These are phyloP conservation scores for Bombardia bombarda DNA, from an alignment of 495 filamentous ascomycete species.

Conservation along the genomic window DNA sequence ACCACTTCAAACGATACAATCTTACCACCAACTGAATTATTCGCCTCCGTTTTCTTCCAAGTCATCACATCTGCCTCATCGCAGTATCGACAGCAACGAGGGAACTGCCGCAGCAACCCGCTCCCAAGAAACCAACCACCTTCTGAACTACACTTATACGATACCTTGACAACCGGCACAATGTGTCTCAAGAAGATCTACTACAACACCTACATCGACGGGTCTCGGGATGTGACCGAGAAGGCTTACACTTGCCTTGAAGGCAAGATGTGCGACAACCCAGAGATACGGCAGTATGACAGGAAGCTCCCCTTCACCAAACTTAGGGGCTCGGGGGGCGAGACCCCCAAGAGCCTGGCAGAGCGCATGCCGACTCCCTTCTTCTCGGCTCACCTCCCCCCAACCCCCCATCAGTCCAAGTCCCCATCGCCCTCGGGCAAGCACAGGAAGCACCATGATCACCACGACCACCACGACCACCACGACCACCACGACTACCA, in stretches of 20 bases:
- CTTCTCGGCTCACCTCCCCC: conserved; percentile 21
- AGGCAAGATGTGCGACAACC: conserved; percentile 15
- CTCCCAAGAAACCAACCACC: conserved; percentile 11
- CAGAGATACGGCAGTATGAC: conserved; percentile 18
- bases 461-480: conserved; percentile 15
- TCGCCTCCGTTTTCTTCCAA: too few species aligned
- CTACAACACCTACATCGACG: conserved; percentile 27
- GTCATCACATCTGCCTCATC: background rate
- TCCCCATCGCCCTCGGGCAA: conserved; percentile 32
- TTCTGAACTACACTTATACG: conserved; percentile 11
- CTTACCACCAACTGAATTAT: too few species aligned
- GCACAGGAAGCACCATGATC: conserved; percentile 19
- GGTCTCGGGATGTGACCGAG: conserved; percentile 20
- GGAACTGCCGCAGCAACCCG: conserved; percentile 7
- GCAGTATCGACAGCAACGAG: conserved; percentile 2
- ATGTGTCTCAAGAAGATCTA: conserved; percentile 38
- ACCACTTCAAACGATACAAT: too few species aligned
- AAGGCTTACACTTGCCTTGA: conserved; percentile 19
- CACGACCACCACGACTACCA: conserved; percentile 18
- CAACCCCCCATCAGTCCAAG: conserved; percentile 29
- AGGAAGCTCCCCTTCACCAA: conserved; percentile 20
- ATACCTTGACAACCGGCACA: conserved; percentile 21
- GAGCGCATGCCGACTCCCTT: conserved; percentile 17
- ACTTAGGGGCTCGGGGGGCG: conserved; percentile 16
- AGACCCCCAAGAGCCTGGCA: conserved; percentile 11